These are phyloP conservation scores for Aphanoascus verrucosus DNA, from an alignment of 2,329 filamentous ascomycete genomes.

Conservation along the genomic window DNA sequence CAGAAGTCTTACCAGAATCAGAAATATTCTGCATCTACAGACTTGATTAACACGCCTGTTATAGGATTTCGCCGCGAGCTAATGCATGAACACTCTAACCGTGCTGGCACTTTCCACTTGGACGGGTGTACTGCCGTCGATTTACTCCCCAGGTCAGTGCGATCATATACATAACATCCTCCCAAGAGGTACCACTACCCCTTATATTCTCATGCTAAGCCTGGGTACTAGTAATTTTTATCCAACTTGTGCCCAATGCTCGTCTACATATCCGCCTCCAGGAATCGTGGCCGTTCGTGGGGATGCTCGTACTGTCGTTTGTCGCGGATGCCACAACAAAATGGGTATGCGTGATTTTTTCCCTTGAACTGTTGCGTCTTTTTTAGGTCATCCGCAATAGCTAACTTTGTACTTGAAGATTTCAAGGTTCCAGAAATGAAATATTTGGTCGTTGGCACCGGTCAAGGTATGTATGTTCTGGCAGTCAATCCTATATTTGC, in stretches of 20 bases:
- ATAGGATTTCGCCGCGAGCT: conserved; percentile 54
- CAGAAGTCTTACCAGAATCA: neutral
- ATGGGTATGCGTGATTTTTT: conserved; percentile 45
- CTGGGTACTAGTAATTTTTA: conserved; percentile 45
- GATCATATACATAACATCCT: neutral
- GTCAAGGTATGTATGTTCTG: conserved; percentile 34
- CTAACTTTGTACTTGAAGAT: conserved; percentile 27
- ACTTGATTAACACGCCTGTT: conserved; percentile 1
- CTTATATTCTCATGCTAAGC: neutral
- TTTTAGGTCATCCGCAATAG: conserved; percentile 1
- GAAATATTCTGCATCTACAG: neutral
- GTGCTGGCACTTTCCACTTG: conserved; percentile 68
- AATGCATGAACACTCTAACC: conserved; percentile 60
- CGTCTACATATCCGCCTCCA: conserved; percentile 49
- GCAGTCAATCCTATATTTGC: neutral
- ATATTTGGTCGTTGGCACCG: conserved; percentile 59
- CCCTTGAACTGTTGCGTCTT: neutral
- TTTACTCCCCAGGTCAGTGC: conserved; percentile 57
- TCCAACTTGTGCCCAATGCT: conserved; percentile 68
- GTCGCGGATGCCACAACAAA: conserved; percentile 66
- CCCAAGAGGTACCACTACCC: neutral
- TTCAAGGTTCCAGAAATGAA: conserved; percentile 69
- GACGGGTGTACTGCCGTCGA: conserved; percentile 64
- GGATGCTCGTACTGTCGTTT: conserved; percentile 62
- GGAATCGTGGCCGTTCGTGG: conserved; percentile 64